A percentile compares a stretch with the other conserved stretches of the same genome.
phyloP scores from a whole-genome alignment of 495 filamentous ascomycete species.

The Lentithecium fluviatile region DNA sequence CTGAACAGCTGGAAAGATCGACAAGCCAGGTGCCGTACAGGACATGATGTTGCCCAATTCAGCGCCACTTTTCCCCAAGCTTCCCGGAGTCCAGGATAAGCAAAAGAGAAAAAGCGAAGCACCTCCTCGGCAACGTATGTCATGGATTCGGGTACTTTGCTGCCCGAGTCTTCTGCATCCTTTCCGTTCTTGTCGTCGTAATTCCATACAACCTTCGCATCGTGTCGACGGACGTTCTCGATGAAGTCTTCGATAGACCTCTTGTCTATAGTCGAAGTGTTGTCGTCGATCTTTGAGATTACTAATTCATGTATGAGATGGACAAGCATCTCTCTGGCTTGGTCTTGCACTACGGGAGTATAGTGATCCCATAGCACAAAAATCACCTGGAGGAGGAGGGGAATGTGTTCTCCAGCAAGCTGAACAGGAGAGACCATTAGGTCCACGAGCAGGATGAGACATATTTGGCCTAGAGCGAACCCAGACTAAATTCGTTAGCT shows the following conservation, averaged over 20 bases:
- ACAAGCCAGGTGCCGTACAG: conserved; percentile 92
- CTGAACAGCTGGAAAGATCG: conserved; percentile 97
- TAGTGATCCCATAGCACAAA: conserved; percentile 97
- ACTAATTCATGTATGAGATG: conserved; percentile 97
- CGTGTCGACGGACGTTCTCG: conserved; percentile 83
- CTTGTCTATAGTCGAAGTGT: conserved; percentile 62
- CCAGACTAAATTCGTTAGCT: conserved; percentile 52
- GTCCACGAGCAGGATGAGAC: conserved; percentile 91
- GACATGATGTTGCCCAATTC: conserved; percentile 94
- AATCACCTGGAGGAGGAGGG: conserved; percentile 83
- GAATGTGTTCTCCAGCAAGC: conserved; percentile 70
- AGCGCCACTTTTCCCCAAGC: conserved; percentile 86
- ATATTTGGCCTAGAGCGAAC: conserved; percentile 88
- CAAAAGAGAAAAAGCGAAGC: conserved; percentile 77
- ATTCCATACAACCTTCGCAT: conserved; percentile 81
- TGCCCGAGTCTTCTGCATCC: conserved; percentile 62
- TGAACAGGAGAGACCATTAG: conserved; percentile 90
- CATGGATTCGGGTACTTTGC: conserved; percentile 86
- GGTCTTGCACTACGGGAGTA: conserved; percentile 90
- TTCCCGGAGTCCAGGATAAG: conserved; percentile 83
- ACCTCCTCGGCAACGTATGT: conserved; percentile 74
- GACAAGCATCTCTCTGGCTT: conserved; percentile 95
- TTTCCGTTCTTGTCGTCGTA: conserved; percentile 90
- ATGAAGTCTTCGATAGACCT: conserved; percentile 81
- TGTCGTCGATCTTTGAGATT: conserved; percentile 82